Evolutionary conservation across 768 basidiomycete genomes (phyloP).

Genomic region (Tylopilus plumbeoviolaceoides): DNA sequence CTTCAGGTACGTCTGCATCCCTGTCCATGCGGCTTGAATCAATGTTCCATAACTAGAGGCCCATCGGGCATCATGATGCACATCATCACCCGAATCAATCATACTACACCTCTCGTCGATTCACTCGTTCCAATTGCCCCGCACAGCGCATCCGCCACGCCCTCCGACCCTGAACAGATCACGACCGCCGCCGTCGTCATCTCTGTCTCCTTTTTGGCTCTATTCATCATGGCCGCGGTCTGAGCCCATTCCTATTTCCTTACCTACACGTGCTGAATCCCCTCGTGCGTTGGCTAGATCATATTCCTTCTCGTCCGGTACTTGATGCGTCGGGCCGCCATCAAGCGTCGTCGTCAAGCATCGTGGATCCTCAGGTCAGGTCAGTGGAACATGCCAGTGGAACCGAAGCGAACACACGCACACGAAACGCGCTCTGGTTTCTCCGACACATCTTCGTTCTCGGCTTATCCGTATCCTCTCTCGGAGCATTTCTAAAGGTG

Average conservation of each 20-base stretch:
- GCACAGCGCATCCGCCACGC: not conserved
- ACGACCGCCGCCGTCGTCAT: not conserved
- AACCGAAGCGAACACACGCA: conserved; percentile 9
- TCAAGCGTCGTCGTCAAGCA: conserved; percentile 23
- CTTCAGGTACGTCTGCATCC: conserved; percentile 5
- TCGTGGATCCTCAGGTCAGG: conserved; percentile 23
- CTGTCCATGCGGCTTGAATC: not conserved
- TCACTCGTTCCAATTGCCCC: conserved; percentile 8
- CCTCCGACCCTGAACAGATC: conserved; percentile 1
- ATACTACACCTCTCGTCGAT: conserved; percentile 13
- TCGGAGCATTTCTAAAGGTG: conserved; percentile 13
- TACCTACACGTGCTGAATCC: not conserved
- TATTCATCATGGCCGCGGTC: conserved; percentile 9
- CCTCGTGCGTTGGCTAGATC: not conserved
- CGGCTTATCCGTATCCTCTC: conserved; percentile 14
- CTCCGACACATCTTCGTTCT: conserved; percentile 15
- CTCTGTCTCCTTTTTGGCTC: not conserved
- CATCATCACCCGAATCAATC: not conserved
- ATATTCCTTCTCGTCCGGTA: conserved; percentile 14
- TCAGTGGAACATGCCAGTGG: conserved; percentile 20
- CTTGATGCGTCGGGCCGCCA: conserved; percentile 11
- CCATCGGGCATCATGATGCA: not conserved
- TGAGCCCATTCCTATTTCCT: not conserved
- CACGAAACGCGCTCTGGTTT: conserved; percentile 9
- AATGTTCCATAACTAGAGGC: conserved; percentile 1